These are phyloP conservation scores for Plasmodium cynomolgi DNA, from an alignment of 169 alveolate species.

Conservation along the genomic window DNA sequence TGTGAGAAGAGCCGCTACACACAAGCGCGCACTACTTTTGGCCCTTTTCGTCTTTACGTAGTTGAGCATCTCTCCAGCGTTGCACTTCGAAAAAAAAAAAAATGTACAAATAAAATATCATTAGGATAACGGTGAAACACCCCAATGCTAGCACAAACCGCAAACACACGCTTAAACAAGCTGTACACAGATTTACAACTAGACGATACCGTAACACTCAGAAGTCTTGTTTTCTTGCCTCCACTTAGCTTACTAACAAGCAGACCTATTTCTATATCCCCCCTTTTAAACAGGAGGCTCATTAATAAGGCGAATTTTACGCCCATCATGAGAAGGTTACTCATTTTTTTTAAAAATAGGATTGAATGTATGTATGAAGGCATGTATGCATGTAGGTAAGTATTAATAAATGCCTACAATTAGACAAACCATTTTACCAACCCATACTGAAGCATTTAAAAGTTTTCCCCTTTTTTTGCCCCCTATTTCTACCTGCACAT, in stretches of 20 bases:
- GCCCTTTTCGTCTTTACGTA: conserved; percentile 33
- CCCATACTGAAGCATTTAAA: neutral
- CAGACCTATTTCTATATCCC: neutral
- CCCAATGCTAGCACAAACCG: neutral
- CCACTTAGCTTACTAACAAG: neutral
- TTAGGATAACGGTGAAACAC: neutral
- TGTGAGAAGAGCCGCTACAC: neutral
- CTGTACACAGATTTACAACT: neutral
- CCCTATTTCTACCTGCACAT: neutral
- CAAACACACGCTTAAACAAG: neutral
- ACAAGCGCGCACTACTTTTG: neutral
- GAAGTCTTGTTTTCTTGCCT: neutral
- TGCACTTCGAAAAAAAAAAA: conserved; percentile 46
- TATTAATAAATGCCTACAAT: neutral
- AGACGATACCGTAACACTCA: conserved; percentile 21
- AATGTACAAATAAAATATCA: neutral
- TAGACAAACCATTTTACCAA: neutral
- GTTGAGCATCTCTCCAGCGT: conserved; percentile 60
- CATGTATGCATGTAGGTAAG: neutral
- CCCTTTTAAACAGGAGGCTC: neutral
- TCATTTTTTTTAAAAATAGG: conserved; percentile 5
- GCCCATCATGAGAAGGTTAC: neutral
- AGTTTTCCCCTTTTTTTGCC: neutral
- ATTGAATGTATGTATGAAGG: neutral
- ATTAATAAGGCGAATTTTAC: conserved; percentile 7